Base-by-base conservation (phyloP, 2,329 filamentous ascomycete species). In the Podosphaera xanthii region DNA sequence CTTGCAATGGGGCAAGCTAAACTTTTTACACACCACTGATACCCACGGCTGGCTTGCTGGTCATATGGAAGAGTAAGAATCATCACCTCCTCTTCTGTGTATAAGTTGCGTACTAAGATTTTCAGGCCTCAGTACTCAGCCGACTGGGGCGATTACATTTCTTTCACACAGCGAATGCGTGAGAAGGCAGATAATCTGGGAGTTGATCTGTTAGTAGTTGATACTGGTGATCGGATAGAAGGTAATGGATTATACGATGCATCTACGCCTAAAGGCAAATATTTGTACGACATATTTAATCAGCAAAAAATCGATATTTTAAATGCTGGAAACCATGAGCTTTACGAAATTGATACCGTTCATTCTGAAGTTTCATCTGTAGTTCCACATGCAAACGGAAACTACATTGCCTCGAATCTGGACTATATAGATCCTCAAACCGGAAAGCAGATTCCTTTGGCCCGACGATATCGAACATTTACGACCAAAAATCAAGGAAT, bases 141-240 rank as follows among this genome's bases (percentile, higher is more conserved):
- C 53, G 92, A 98, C 71, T 97, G 92, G 89, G 92, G 92, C 60
- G 92, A 98, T 72, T 98, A 97, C 71, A 79, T 97, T 66, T 96
- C 91, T 5, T 96, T 98, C 69, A 81, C 89, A 42, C 76, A 84
- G 42, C 88, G 91, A 68, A 81, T 98, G 76, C 84, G 81, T 59
- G 77, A 81, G 64, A 83, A 80, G 67, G 88, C 89, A 59, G 86
- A 96, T 67, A 79, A 81, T 0, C 77, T 83, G 58, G 89, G 88
- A 52, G 80, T 80, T 35, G 92, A 98, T 69, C 74, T 98, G 14
- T 74, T 98, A n/a, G 75, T 98, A n/a, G 75, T 98, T 63, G 92
- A 98, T 69, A 96, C 90, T 0, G 92, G 92, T 61, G 92, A 97
- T 68, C 80, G 91, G 5, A 80, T 96, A 65, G 91, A 97, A 71